phyloP scores from a whole-genome alignment of 2,329 filamentous ascomycete species.

The Chaetomiaceae sp. region DNA sequence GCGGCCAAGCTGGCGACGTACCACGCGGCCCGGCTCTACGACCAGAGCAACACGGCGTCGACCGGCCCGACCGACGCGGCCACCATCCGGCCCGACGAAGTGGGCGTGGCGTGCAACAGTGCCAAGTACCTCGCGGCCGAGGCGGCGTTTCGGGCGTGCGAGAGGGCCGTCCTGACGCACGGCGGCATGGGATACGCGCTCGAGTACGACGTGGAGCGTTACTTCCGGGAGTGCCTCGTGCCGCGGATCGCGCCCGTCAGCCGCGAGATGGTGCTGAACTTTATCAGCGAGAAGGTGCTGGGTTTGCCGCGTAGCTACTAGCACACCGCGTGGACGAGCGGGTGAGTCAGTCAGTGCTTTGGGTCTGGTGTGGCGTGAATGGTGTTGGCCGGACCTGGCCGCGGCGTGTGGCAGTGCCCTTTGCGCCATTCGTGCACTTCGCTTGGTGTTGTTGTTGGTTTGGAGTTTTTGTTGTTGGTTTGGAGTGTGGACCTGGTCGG shows the following conservation, averaged over 20 bases:
- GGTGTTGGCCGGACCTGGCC: no score
- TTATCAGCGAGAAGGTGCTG: conserved; percentile 64
- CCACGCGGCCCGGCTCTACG: conserved; percentile 60
- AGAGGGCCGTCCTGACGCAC: conserved; percentile 54
- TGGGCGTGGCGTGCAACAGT: conserved; percentile 63
- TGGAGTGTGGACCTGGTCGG: no score
- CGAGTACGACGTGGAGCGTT: conserved; percentile 62
- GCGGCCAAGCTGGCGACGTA: conserved; percentile 61
- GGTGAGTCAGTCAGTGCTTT: no score
- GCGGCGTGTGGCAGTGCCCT: no score
- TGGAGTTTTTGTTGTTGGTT: no score
- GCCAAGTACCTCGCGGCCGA: conserved; percentile 68
- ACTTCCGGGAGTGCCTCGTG: conserved; percentile 60
- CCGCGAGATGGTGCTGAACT: conserved; percentile 73
- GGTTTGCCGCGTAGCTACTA: conserved; percentile 63
- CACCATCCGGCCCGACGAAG: conserved; percentile 48
- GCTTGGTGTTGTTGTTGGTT: no score
- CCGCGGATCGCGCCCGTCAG: conserved; percentile 61
- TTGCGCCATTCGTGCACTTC: no score
- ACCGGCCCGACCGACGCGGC: no score
- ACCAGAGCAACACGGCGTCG: conserved; percentile 43
- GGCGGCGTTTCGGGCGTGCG: conserved; percentile 58
- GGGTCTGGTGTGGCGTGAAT: neutral
- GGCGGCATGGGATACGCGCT: conserved; percentile 63
- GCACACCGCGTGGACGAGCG: no score